Percentiles rank a stretch among this genome's conserved stretches.
These are phyloP conservation scores for Athelia sp. DNA, from an alignment of 1,284 basidiomycete species.

Conservation along the genomic window DNA sequence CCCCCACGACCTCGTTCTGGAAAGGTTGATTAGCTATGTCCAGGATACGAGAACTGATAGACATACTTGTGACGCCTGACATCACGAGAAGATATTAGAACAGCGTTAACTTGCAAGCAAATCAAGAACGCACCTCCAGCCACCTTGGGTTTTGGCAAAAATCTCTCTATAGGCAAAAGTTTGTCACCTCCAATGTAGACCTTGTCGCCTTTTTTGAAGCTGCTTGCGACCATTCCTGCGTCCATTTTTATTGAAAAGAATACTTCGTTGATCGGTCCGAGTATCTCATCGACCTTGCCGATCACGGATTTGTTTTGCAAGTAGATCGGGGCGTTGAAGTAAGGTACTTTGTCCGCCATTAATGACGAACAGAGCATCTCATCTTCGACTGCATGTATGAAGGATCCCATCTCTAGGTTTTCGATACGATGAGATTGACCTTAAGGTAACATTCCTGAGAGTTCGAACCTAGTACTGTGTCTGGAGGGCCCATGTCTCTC, in stretches of 20 bases:
- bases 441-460: slow-evolving; percentile 16
- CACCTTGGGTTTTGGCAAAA: slow-evolving; percentile 94
- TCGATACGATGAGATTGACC: slow-evolving; percentile 4
- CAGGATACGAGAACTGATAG: slow-evolving; percentile 10
- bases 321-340: slow-evolving; percentile 99
- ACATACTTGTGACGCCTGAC: slow-evolving; percentile 50
- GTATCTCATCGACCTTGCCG: slow-evolving; percentile 94
- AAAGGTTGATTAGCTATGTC: slow-evolving; percentile 7
- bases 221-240: slow-evolving; percentile 91
- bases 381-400: slow-evolving; percentile 93
- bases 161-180: slow-evolving; percentile 92
- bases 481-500: slow-evolving; percentile 78
- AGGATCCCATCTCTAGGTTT: slow-evolving; percentile 76
- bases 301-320: slow-evolving; percentile 96
- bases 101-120: slow-evolving; percentile 5
- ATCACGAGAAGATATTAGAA: neutral
- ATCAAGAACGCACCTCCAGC: slow-evolving; percentile 51
- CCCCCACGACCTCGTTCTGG: slow-evolving; percentile 55
- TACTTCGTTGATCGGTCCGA: slow-evolving; percentile 98
- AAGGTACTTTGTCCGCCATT: slow-evolving; percentile 89
- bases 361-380: slow-evolving; percentile 95
- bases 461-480: slow-evolving; percentile 72
- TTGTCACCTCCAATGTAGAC: slow-evolving; percentile 97
- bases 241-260: slow-evolving; percentile 99
- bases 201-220: slow-evolving; percentile 97